Evolutionary conservation across 2,329 filamentous ascomycete species (phyloP).

Genomic region (Penicillium polonicum): DNA sequence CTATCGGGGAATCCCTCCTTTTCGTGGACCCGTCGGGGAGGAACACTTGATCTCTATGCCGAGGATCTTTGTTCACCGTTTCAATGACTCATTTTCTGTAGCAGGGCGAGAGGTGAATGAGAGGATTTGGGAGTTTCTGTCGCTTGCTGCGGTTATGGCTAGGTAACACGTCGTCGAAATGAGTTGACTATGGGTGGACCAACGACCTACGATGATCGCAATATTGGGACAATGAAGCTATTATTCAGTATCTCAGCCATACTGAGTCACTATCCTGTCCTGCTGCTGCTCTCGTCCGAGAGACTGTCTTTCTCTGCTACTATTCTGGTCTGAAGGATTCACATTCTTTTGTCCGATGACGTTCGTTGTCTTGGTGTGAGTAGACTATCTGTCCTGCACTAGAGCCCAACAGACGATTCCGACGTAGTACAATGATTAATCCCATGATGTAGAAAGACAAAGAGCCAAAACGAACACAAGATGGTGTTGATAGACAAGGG

Average conservation of each 20-base stretch:
- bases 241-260: neutral
- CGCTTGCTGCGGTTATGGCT: slow-evolving; percentile 6
- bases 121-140: neutral
- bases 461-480: neutral
- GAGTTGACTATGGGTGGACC: neutral
- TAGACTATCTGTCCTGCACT: neutral
- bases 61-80: slow-evolving; percentile 3
- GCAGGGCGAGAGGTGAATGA: neutral
- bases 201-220: neutral
- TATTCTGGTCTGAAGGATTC: neutral
- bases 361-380: neutral
- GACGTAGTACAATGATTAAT: neutral
- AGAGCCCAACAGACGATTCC: neutral
- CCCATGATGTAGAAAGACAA: neutral
- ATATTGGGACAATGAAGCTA: neutral
- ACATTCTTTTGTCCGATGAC: neutral
- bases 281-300: neutral
- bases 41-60: neutral
- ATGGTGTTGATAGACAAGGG: neutral
- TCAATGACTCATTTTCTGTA: slow-evolving; percentile 7
- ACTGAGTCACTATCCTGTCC: slow-evolving; percentile 1
- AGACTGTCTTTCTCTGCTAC: neutral
- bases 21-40: neutral
- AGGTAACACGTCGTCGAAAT: neutral
- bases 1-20: neutral